Base-by-base conservation (phyloP, 441 rosid species). In the Populus hybrid region DNA sequence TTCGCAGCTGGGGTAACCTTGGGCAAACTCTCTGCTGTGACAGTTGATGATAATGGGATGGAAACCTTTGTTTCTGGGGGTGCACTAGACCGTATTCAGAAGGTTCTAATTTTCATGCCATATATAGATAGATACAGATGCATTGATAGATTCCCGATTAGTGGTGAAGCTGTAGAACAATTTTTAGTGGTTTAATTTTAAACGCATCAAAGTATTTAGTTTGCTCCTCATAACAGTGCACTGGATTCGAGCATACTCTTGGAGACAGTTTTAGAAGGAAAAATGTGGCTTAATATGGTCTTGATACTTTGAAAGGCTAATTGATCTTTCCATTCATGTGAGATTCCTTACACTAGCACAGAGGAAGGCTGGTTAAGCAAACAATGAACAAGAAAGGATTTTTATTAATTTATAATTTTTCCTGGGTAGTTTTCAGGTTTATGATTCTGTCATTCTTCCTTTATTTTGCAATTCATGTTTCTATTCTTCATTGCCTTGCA, bases 1-100 rank as follows among this genome's bases (percentile, higher is more conserved):
- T 91, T 97, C 82, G 92, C 98, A 42, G 90, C 94, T 82, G 99
- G 98, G 70, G 80, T 94, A 75, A 91, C 94, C 50, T 87, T 97
- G 86, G 94, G 92, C 87, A 97, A 92, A 88, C 95, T 97, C 79
- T 89, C 94, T 78, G 96, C 99, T 78, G 94, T 92, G 82, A 97
- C 99, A 3, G 84, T 85, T 83, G 98, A 97, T 89, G 98, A 93
- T 72, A 87, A 78, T 81, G 98, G 99, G 86, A 87, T 83, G 84
- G 99, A 97, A 85, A 91, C 97, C 74, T 97, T 97, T 89, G 84
- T 92, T 71, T 88, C 95, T 67, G 98, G 97, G 57, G 97, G 91
- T 78, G 84, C 92, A 63, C 86, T 97, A 67, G 95, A 91, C 19
- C 59, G 83, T 68, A 90, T 94, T 76, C 98, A 92, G 82, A 97